Evolutionary conservation across 176 grass and related monocot genomes (phyloP).

Genomic region (Triticum timopheevii): DNA sequence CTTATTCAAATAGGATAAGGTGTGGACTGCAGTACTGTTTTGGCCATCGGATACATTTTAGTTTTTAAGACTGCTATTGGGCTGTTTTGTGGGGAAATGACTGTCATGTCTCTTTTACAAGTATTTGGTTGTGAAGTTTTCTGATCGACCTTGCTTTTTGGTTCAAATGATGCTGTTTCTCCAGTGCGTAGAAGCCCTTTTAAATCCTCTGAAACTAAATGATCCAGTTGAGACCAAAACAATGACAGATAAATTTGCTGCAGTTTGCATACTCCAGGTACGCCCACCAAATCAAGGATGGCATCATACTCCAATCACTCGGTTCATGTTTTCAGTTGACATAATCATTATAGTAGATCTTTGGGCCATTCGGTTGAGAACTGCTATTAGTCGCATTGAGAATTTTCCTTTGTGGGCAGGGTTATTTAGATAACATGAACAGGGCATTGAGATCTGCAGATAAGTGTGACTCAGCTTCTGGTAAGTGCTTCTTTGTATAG

Average conservation of each 20-base stretch:
- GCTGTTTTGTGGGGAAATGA: neutral
- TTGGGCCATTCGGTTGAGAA: conserved; percentile 20
- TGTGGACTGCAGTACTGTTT: neutral
- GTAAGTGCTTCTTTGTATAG: neutral
- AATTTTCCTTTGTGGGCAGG: conserved; percentile 33
- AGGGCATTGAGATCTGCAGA: conserved; percentile 39
- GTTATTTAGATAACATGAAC: conserved; percentile 84
- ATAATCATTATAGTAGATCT: neutral
- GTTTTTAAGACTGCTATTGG: neutral
- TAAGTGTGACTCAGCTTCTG: conserved; percentile 19
- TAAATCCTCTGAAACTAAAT: conserved; percentile 66
- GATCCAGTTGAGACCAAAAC: conserved; percentile 60
- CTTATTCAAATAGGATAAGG: conserved; percentile 15
- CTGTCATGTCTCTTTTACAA: conserved; percentile 14
- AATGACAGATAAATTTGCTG: conserved; percentile 89
- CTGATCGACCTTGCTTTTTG: conserved; percentile 16
- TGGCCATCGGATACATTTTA: neutral
- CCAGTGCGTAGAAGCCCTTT: conserved; percentile 82
- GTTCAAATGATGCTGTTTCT: neutral
- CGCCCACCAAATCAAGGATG: neutral
- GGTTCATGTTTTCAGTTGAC: neutral
- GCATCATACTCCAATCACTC: neutral
- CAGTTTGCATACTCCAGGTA: conserved; percentile 93
- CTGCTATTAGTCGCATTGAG: conserved; percentile 4
- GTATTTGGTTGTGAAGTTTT: conserved; percentile 1